These are phyloP conservation scores for Phytophthora pini DNA, from an alignment of 352 stramenopile species.

Conservation along the genomic window DNA sequence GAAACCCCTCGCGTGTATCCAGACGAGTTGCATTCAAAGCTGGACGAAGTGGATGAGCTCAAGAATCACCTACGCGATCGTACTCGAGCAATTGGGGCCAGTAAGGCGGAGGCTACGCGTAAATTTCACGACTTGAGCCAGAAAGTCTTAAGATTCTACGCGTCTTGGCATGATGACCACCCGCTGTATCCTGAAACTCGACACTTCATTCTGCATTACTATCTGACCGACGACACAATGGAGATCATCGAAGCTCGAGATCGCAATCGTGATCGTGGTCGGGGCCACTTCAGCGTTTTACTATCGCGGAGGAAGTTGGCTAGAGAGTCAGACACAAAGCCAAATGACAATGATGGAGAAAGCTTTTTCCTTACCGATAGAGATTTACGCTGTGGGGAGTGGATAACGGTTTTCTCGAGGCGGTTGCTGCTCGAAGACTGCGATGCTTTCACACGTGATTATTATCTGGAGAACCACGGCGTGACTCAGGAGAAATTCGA, in stretches of 20 bases:
- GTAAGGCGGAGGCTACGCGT: conserved; percentile 53
- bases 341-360: conserved; percentile 20
- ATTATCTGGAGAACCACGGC: conserved; percentile 85
- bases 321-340: conserved; percentile 37
- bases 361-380: conserved; percentile 57
- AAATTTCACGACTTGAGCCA: conserved; percentile 84
- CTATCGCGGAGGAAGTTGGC: conserved; percentile 78
- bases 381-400: conserved; percentile 87
- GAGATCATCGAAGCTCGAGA: conserved; percentile 87
- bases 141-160: conserved; percentile 92
- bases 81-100: conserved; percentile 35
- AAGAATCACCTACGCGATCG: conserved; percentile 47
- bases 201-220: conserved; percentile 93
- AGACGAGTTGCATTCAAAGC: conserved; percentile 65
- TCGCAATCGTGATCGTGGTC: conserved; percentile 50
- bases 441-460: conserved; percentile 91
- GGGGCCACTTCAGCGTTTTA: conserved; percentile 81
- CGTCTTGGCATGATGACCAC: conserved; percentile 92
- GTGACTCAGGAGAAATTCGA: conserved; percentile 80
- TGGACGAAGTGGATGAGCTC: conserved; percentile 62
- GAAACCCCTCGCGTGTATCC: conserved; percentile 70
- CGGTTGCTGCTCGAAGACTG: conserved; percentile 92
- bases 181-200: conserved; percentile 90
- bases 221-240: conserved; percentile 92
- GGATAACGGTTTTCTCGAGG: conserved; percentile 85